phyloP scores from a whole-genome alignment of 2,329 filamentous ascomycete genomes.

The Penicillium sp. region DNA sequence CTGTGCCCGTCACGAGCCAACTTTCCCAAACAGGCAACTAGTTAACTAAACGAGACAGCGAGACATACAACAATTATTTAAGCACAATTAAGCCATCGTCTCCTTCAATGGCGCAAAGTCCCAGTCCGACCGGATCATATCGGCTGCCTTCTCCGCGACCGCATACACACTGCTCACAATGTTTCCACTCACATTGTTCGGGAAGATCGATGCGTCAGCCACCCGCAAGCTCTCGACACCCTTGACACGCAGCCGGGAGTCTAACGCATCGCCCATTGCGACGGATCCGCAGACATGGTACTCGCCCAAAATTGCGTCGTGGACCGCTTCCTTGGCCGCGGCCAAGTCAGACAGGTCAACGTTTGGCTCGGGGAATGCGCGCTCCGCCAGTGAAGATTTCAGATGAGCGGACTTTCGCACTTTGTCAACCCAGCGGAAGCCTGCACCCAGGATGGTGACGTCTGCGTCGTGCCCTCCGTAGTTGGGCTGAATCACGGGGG shows the following conservation, averaged over 20 bases:
- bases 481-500: slow-evolving; percentile 21
- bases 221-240: slow-evolving; percentile 30
- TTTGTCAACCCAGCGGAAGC: slow-evolving; percentile 20
- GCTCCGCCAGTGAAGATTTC: slow-evolving; percentile 6
- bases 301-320: slow-evolving; percentile 11
- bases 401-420: slow-evolving; percentile 11
- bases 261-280: slow-evolving; percentile 35
- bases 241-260: slow-evolving; percentile 30
- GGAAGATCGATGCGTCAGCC: slow-evolving; percentile 31
- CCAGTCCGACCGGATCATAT: slow-evolving; percentile 34
- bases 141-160: slow-evolving; percentile 37
- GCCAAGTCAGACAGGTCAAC: slow-evolving; percentile 18
- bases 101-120: slow-evolving; percentile 8
- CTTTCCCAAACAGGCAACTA: background rate
- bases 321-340: slow-evolving; percentile 15
- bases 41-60: background rate
- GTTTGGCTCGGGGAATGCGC: slow-evolving; percentile 11
- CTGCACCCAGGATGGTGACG: slow-evolving; percentile 19
- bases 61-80: background rate
- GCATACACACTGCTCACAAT: slow-evolving; percentile 34
- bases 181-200: slow-evolving; percentile 34
- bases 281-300: slow-evolving; percentile 29
- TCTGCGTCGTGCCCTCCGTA: slow-evolving; percentile 20
- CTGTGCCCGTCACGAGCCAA: background rate
- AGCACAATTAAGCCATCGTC: slow-evolving; percentile 1